A percentile compares a stretch with the other conserved stretches of the same genome.
phyloP scores from a whole-genome alignment of 495 filamentous ascomycete species.

The Amphirosellinia nigrospora region DNA sequence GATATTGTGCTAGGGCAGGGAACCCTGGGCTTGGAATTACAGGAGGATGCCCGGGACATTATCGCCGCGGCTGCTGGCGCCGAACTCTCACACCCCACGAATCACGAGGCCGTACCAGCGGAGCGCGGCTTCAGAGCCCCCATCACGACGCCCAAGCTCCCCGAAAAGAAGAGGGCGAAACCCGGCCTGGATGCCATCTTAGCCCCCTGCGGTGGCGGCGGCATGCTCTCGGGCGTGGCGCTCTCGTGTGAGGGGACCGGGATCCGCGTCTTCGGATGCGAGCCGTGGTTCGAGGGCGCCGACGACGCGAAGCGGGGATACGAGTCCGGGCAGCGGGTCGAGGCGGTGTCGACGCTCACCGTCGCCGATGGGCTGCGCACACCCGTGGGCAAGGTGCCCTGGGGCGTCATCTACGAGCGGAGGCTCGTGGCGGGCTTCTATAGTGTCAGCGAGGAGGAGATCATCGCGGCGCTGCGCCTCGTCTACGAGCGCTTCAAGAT shows the following conservation, averaged over 20 bases:
- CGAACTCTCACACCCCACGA: background rate
- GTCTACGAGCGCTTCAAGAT: conserved; percentile 92
- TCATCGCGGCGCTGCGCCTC: conserved; percentile 75
- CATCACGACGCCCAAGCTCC: conserved; percentile 8
- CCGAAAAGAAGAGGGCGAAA: conserved; percentile 12
- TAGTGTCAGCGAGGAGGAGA: conserved; percentile 81
- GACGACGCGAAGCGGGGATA: conserved; percentile 81
- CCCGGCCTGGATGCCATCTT: conserved; percentile 75
- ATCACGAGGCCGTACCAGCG: background rate
- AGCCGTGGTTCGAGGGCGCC: conserved; percentile 82
- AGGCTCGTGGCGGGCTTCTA: conserved; percentile 76
- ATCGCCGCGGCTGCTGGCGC: conserved; percentile 34
- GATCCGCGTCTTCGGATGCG: conserved; percentile 83
- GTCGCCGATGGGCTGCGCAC: conserved; percentile 92
- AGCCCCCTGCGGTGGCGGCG: conserved; percentile 86
- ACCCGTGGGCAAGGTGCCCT: conserved; percentile 78
- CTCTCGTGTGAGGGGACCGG: conserved; percentile 72
- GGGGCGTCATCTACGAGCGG: conserved; percentile 78
- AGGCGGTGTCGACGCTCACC: conserved; percentile 73
- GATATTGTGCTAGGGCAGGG: conserved; percentile 92
- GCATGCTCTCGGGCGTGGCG: conserved; percentile 83
- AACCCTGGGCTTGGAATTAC: conserved; percentile 83
- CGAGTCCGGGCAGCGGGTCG: conserved; percentile 58
- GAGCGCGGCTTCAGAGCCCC: conserved; percentile 14
- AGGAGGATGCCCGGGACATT: conserved; percentile 67